These are phyloP conservation scores for Phaffia rhodozyma DNA, from an alignment of 1,284 basidiomycete species.

Conservation along the genomic window DNA sequence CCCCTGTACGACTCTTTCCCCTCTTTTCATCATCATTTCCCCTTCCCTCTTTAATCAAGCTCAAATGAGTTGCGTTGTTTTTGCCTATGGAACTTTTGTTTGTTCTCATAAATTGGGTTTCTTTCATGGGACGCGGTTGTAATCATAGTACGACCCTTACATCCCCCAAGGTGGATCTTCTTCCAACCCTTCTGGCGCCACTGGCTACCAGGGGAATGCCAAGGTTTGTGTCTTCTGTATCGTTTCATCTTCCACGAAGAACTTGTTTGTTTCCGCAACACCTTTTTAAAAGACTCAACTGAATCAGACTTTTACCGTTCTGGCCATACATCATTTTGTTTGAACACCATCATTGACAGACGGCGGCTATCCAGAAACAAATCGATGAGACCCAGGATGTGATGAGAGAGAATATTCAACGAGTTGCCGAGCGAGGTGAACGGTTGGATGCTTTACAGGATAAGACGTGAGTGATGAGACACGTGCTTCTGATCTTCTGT, in stretches of 20 bases:
- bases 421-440: constrained; percentile 86
- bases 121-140: neutral
- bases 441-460: constrained; percentile 87
- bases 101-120: no score
- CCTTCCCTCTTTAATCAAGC: no score
- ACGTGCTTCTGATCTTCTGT: neutral
- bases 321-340: neutral
- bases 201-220: constrained; percentile 44
- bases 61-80: no score
- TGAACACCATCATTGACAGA: constrained; percentile 39
- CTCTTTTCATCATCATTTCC: no score
- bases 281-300: neutral
- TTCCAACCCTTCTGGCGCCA: constrained; percentile 45
- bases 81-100: no score
- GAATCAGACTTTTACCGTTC: neutral
- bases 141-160: constrained; percentile 68
- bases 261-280: neutral
- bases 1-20: no score
- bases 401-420: constrained; percentile 85
- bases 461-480: constrained; percentile 64
- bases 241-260: neutral
- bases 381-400: constrained; percentile 92
- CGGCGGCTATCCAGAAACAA: constrained; percentile 81
- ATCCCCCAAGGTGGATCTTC: constrained; percentile 66
- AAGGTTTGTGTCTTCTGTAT: constrained; percentile 33